Evolutionary conservation across 2,329 filamentous ascomycete species (phyloP), one percentile per base, ranked within the genome.

Genomic region (Calonectria fujianensis): DNA sequence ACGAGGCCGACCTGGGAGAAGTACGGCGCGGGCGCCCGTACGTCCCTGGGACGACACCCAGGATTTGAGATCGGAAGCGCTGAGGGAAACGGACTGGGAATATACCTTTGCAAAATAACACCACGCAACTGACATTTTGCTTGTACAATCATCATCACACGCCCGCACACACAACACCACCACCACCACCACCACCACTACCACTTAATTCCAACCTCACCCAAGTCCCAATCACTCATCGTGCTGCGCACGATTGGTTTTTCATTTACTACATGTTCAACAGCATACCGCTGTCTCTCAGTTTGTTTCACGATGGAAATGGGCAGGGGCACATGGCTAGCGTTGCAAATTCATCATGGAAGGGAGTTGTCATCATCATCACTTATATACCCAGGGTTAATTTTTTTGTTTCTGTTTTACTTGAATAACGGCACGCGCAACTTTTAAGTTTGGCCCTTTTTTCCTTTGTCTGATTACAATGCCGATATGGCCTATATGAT

Each of bases 1-100:
- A 89, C 70, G 83, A 86, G 74, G 88, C 87, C 2, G 85, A 86
- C 27, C 81, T 89, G 29, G 85, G 86, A 20, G 82, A 82, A 13
- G 84, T 89, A 59, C 85, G 82, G 71, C 83, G 81, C 73, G 88
- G 86, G 8, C 83, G 84, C 77, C 82, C 85, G 5, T 90, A 85
- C 74, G 85, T 89, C 50, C 87, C 87, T 14, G 82, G 82, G 7
- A 80, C 82, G 32, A 83, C 84, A 61, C 83, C 82, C 9, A 80
- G 80, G 68, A 82, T 85, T 70, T 82, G 68, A 76, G 41, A 18
- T 41, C n/a, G 18, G 20, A 18, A 6, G 41, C n/a, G n/a, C 50
- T 35, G 37, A 24, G n/a, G 29, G 16, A 10, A 31, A 20, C 24
- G 0, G 50, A 32, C 13, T 20, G 18, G 11, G 61, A 6, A n/a